These are phyloP conservation scores for Paradendryphiella salina DNA, from an alignment of 2,329 filamentous ascomycete genomes.

Conservation along the genomic window DNA sequence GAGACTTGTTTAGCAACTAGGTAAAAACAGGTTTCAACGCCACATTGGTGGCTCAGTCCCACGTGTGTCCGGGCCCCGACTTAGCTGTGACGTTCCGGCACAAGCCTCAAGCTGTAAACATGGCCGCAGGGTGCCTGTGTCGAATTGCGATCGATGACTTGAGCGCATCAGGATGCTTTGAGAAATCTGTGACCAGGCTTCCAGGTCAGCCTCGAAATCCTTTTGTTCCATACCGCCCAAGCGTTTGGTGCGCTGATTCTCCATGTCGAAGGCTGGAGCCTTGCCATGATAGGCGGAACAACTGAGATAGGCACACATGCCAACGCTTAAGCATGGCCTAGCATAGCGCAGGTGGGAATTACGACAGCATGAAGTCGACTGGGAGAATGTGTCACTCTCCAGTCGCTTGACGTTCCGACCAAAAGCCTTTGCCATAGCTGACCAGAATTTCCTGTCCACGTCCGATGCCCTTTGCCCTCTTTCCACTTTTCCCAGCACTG, in stretches of 20 bases:
- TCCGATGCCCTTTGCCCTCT: slow-evolving; percentile 51
- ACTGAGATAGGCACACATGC: background rate
- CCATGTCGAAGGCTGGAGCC: background rate
- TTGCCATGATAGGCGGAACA: background rate
- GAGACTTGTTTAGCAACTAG: background rate
- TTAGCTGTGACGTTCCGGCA: slow-evolving; percentile 17
- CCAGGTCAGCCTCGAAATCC: slow-evolving; percentile 12
- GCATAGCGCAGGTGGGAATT: background rate
- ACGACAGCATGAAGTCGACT: background rate
- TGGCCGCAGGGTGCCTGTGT: slow-evolving; percentile 3
- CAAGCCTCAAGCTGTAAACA: slow-evolving; percentile 6
- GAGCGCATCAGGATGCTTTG: slow-evolving; percentile 10
- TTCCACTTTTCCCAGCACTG: slow-evolving; percentile 54
- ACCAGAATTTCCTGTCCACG: slow-evolving; percentile 57
- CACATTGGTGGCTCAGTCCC: slow-evolving; percentile 27
- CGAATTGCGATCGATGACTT: slow-evolving; percentile 3
- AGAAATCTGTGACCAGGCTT: slow-evolving; percentile 4
- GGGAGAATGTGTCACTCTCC: slow-evolving; percentile 9
- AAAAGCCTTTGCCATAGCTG: slow-evolving; percentile 59
- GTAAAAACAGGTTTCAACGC: slow-evolving; percentile 21
- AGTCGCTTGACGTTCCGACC: slow-evolving; percentile 44
- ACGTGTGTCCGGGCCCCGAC: slow-evolving; percentile 14
- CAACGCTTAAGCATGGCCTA: background rate
- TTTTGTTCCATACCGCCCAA: background rate
- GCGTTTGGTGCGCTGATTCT: background rate